Evolutionary conservation across 2,329 filamentous ascomycete species (phyloP).

Genomic region (Sporothrix pallida): DNA sequence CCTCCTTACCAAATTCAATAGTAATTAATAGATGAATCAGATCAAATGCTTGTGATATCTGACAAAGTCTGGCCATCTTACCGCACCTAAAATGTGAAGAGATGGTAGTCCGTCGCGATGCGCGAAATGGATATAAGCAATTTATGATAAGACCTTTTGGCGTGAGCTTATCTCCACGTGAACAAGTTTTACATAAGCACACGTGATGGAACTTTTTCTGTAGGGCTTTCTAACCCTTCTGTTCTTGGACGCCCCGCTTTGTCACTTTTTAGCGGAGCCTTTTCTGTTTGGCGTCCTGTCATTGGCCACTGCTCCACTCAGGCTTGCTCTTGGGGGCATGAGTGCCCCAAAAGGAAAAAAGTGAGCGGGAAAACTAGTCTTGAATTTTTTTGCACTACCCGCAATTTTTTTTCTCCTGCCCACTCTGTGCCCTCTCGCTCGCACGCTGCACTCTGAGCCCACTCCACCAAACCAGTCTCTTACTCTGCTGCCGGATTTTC

Average conservation of each 20-base stretch:
- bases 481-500: slow-evolving; percentile 30
- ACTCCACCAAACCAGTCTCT: background rate
- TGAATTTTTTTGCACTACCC: slow-evolving; percentile 34
- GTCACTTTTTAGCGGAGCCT: slow-evolving; percentile 17
- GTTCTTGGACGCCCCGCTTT: slow-evolving; percentile 18
- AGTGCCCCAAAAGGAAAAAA: background rate
- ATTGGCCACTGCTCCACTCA: background rate
- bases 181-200: background rate
- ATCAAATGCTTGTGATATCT: background rate
- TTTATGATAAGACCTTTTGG: background rate
- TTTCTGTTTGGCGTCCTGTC: background rate
- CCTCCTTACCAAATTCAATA: slow-evolving; percentile 9
- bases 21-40: slow-evolving; percentile 2
- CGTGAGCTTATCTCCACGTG: background rate
- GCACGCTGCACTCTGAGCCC: slow-evolving; percentile 28
- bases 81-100: background rate
- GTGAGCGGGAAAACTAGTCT: slow-evolving; percentile 8
- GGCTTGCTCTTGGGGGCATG: slow-evolving; percentile 5
- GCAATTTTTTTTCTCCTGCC: slow-evolving; percentile 33
- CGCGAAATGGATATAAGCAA: background rate
- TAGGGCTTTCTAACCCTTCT: slow-evolving; percentile 55
- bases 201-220: slow-evolving; percentile 30
- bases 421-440: slow-evolving; percentile 26
- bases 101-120: background rate
- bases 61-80: too few relatives aligned